These are phyloP conservation scores for Rhizopogon roseolus DNA, from an alignment of 768 basidiomycete species.

Conservation along the genomic window DNA sequence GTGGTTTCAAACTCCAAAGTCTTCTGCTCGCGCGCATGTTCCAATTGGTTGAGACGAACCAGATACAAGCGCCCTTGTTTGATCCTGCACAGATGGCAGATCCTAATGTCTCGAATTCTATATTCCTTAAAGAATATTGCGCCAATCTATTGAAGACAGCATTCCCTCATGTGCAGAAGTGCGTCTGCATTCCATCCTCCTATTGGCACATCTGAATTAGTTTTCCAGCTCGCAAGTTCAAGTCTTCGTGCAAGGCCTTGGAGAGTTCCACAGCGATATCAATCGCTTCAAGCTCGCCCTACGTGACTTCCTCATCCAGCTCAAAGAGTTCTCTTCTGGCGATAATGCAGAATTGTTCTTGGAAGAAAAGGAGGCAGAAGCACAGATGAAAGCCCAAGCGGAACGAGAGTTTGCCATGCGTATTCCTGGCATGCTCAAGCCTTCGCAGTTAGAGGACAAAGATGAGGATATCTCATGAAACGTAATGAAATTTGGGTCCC, in stretches of 20 bases:
- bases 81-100: constrained; percentile 72
- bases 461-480: constrained; percentile 67
- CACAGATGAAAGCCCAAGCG: constrained; percentile 68
- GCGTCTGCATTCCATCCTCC: constrained; percentile 22
- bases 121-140: constrained; percentile 82
- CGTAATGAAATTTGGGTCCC: constrained; percentile 18
- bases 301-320: constrained; percentile 95
- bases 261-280: constrained; percentile 73
- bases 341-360: constrained; percentile 90
- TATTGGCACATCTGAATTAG: constrained; percentile 7
- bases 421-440: constrained; percentile 98
- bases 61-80: constrained; percentile 79
- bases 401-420: constrained; percentile 88
- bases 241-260: constrained; percentile 61
- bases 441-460: constrained; percentile 89
- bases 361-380: constrained; percentile 92
- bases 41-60: constrained; percentile 81
- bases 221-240: constrained; percentile 59
- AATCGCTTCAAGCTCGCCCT: constrained; percentile 91
- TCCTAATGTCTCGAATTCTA: constrained; percentile 67
- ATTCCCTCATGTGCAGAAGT: constrained; percentile 91
- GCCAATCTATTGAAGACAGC: constrained; percentile 82
- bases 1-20: constrained; percentile 94
- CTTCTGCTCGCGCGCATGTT: constrained; percentile 90
- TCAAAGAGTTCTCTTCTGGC: constrained; percentile 92